Evolutionary conservation across 1,284 basidiomycete genomes (phyloP).

Genomic region (Ustilago curta): DNA sequence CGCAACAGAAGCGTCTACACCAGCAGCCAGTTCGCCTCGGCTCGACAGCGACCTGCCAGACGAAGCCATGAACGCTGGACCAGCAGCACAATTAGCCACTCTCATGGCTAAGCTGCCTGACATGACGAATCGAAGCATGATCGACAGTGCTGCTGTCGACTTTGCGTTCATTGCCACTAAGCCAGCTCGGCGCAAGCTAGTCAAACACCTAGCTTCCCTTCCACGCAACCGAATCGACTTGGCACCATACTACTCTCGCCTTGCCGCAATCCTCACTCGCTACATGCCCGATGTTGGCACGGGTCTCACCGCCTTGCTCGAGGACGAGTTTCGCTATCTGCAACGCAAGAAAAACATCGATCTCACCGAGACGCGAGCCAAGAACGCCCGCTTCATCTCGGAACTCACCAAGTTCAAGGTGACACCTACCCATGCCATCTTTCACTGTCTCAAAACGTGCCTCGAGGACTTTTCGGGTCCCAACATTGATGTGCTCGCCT

Average conservation of each 20-base stretch:
- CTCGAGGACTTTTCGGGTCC: slow-evolving; percentile 92
- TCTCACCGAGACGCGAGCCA: slow-evolving; percentile 83
- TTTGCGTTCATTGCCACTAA: slow-evolving; percentile 97
- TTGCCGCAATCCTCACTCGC: slow-evolving; percentile 85
- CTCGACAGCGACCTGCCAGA: slow-evolving; percentile 35
- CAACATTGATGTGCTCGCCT: slow-evolving; percentile 92
- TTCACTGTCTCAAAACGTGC: slow-evolving; percentile 96
- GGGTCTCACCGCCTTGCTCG: slow-evolving; percentile 83
- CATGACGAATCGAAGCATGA: slow-evolving; percentile 87
- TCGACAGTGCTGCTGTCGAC: slow-evolving; percentile 94
- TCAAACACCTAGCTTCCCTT: slow-evolving; percentile 79
- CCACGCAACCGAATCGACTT: slow-evolving; percentile 90
- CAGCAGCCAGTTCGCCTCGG: slow-evolving; percentile 29
- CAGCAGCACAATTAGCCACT: slow-evolving; percentile 89
- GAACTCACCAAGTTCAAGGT: slow-evolving; percentile 95
- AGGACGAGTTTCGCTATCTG: slow-evolving; percentile 96
- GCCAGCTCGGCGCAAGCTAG: slow-evolving; percentile 87
- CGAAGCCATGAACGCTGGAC: slow-evolving; percentile 75
- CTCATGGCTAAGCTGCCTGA: slow-evolving; percentile 93
- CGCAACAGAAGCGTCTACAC: slow-evolving; percentile 1
- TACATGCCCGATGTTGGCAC: slow-evolving; percentile 94
- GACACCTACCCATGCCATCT: slow-evolving; percentile 89
- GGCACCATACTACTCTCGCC: slow-evolving; percentile 89
- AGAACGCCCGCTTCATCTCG: slow-evolving; percentile 90
- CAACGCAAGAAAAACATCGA: slow-evolving; percentile 94